Percentiles rank a stretch among this genome's conserved stretches.
Evolutionary conservation across 2,329 filamentous ascomycete genomes (phyloP).

Genomic region (Aspergillus ibericus): DNA sequence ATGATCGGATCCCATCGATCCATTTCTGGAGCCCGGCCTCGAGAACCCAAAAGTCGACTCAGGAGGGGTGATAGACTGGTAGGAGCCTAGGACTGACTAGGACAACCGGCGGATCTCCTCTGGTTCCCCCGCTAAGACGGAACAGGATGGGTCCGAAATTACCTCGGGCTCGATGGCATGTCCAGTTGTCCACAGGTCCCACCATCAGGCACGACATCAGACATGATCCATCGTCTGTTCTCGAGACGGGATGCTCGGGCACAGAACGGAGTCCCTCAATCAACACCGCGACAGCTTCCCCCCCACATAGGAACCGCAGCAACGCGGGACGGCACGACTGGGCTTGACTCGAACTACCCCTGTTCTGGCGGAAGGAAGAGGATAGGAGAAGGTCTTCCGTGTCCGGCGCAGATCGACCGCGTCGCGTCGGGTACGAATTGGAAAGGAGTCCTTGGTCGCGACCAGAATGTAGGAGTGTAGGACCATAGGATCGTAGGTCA

Average conservation of each 20-base stretch:
- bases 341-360: background rate
- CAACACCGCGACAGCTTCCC: background rate
- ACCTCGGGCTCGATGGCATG: background rate
- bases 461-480: background rate
- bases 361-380: background rate
- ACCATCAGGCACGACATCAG: background rate
- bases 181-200: background rate
- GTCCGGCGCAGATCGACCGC: background rate
- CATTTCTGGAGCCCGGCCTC: background rate
- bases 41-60: background rate
- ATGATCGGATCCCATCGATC: background rate
- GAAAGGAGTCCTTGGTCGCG: background rate
- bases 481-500: no score
- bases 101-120: background rate
- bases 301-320: conserved; percentile 9
- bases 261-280: background rate
- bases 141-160: background rate
- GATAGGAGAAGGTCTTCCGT: background rate
- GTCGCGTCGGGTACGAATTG: background rate
- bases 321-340: conserved; percentile 16
- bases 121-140: background rate
- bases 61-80: background rate
- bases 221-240: background rate
- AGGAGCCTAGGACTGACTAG: background rate
- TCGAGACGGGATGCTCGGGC: conserved; percentile 2